Evolutionary conservation across 23 red algal species (phyloP).

Genomic region (Cyanidioschyzon merolae): DNA sequence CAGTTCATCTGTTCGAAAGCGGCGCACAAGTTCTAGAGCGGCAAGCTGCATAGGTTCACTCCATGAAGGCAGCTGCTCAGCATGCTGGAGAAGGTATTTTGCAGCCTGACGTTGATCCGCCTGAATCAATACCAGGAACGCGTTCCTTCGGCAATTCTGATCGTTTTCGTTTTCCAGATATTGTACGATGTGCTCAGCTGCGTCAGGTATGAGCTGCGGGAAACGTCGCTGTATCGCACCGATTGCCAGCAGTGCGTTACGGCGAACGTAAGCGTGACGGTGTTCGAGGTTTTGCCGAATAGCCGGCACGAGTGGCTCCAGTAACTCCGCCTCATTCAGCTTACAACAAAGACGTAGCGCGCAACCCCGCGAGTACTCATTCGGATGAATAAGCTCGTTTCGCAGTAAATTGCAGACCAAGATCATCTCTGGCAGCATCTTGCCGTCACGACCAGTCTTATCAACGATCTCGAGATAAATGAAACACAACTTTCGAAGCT

Average conservation of each 20-base stretch:
- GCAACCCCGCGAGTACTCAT: constrained; percentile 89
- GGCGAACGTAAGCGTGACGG: constrained; percentile 82
- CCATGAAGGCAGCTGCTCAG: constrained; percentile 54
- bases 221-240: constrained; percentile 68
- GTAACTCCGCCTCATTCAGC: constrained; percentile 83
- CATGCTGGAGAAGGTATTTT: constrained; percentile 55
- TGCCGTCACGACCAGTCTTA: constrained; percentile 65
- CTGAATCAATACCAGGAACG: constrained; percentile 75
- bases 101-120: constrained; percentile 77
- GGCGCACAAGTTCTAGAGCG: constrained; percentile 65
- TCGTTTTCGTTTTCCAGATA: constrained; percentile 74
- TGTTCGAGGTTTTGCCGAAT: constrained; percentile 94
- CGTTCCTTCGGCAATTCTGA: constrained; percentile 65
- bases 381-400: constrained; percentile 89
- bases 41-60: constrained; percentile 78
- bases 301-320: constrained; percentile 84
- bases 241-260: constrained; percentile 84
- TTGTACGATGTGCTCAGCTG: constrained; percentile 58
- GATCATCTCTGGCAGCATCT: constrained; percentile 98
- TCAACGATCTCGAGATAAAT: constrained; percentile 88
- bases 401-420: constrained; percentile 94
- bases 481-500: constrained; percentile 85
- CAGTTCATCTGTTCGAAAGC: constrained; percentile 53
- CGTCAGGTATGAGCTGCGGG: constrained; percentile 86
- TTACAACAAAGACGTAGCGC: constrained; percentile 92